Percentiles rank a stretch among this genome's conserved stretches.
phyloP scores from a whole-genome alignment of 2,329 filamentous ascomycete species.

The Fusarium dlaminii region DNA sequence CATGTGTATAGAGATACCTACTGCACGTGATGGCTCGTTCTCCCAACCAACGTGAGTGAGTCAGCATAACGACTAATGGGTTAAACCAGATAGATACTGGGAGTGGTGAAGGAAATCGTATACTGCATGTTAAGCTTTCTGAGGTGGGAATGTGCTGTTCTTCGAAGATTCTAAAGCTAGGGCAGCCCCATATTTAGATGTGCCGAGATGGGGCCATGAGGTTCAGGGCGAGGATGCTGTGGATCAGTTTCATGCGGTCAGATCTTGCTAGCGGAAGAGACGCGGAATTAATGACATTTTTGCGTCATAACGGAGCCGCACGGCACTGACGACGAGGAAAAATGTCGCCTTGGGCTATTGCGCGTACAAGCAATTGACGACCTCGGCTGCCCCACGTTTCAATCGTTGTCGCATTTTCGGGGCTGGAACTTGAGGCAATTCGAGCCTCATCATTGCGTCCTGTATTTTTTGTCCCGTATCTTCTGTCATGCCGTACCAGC shows the following conservation, averaged over 20 bases:
- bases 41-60: not conserved
- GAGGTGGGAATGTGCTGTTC: conserved; percentile 1
- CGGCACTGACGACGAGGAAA: not conserved
- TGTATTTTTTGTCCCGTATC: not conserved
- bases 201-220: conserved; percentile 6
- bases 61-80: rapidly evolving
- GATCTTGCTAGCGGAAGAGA: not conserved
- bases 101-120: not conserved
- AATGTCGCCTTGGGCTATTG: not conserved
- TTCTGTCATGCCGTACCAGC: not conserved
- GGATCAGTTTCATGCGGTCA: not conserved
- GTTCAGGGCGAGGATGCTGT: not conserved
- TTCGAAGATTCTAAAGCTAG: conserved; percentile 16
- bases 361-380: not conserved
- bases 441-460: not conserved
- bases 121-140: not conserved
- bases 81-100: rapidly evolving
- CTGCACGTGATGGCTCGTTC: not conserved
- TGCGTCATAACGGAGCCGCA: not conserved
- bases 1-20: not conserved
- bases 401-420: not conserved
- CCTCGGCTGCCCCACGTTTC: not conserved
- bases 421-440: not conserved
- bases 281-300: not conserved
- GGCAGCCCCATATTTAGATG: not conserved